Evolutionary conservation across 1,139 yeast genomes (phyloP), one percentile per base, ranked within the genome.

Genomic region (Saccharomyces hybrid): DNA sequence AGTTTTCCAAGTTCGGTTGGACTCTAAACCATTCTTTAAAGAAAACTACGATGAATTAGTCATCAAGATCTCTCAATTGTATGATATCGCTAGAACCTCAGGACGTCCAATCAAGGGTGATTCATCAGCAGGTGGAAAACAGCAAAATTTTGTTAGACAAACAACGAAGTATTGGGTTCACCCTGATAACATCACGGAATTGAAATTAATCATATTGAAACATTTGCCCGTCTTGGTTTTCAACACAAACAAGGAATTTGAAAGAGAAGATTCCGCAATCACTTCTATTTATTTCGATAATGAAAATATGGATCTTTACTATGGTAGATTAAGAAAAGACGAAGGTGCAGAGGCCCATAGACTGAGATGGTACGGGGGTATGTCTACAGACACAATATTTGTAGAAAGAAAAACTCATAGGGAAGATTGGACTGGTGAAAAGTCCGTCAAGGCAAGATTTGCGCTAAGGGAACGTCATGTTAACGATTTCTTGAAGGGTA

Each of bases 381-480:
- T 93, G 99, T 79, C 82, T 57, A 81, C 93, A 3, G 96, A 91
- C 63, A 88, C 88, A 53, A 89, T 93, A 56, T 93, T 93, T 63
- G 96, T 93, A 42, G 99, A 93, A 74, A 83, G 99, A 72, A 93
- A 93, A 73, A 93, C 99, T 12, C 99, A 93, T 70, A 82, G 99
- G 72, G 99, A 93, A 73, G 99, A 93, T 74, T 93, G 99, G 99
- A 93, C 99, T 2, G 99, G 99, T 65, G 99, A 93, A 73, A 91
- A 91, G 74, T 88, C 96, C 9, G 99, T 93, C 61, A 93, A 93
- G 75, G 98, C 98, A 3, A 82, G 99, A 71, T 93, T 93, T 73
- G 84, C 91, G 11, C 76, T 93, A 64, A 93, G 91, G 72, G 99
- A 93, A 70, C 88, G 87, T 71, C 82, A 89, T 66, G 93, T 91